Conservation (phyloP, 768 basidiomycete genomes). For the Suillus bovinus region DNA sequence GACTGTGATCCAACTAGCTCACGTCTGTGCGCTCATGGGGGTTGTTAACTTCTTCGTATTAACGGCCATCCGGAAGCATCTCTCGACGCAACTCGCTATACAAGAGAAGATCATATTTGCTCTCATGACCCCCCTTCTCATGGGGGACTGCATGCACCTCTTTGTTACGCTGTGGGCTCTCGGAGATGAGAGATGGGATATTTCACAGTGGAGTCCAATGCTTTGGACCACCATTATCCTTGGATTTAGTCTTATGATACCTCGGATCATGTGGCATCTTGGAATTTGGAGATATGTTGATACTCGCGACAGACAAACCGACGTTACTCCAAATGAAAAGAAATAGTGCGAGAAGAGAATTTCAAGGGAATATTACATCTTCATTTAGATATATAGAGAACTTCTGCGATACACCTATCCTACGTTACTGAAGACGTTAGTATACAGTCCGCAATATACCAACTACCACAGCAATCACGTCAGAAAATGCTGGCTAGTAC, state of each 20-base stretch:
- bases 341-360: not conserved
- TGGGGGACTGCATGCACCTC: conserved; percentile 70
- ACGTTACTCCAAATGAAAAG: not conserved
- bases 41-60: conserved; percentile 70
- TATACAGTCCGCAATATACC: conserved; percentile 21
- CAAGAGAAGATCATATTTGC: conserved; percentile 73
- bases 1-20: conserved; percentile 72
- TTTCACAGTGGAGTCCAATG: conserved; percentile 66
- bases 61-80: conserved; percentile 57
- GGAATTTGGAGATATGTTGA: conserved; percentile 77
- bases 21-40: conserved; percentile 75
- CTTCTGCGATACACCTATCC: conserved; percentile 6
- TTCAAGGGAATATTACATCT: conserved; percentile 13
- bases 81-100: conserved; percentile 55
- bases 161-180: conserved; percentile 72
- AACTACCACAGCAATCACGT: conserved; percentile 2
- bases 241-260: conserved; percentile 66
- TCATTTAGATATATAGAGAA: conserved; percentile 20
- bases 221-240: conserved; percentile 65
- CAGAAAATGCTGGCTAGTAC: conserved; percentile 38
- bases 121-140: conserved; percentile 64
- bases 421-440: conserved; percentile 13
- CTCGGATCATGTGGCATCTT: conserved; percentile 71
- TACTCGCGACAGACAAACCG: conserved; percentile 47
- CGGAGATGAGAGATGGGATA: conserved; percentile 66